These are phyloP conservation scores for Phytophthora agathidicida DNA, from an alignment of 352 stramenopile species.

Conservation along the genomic window DNA sequence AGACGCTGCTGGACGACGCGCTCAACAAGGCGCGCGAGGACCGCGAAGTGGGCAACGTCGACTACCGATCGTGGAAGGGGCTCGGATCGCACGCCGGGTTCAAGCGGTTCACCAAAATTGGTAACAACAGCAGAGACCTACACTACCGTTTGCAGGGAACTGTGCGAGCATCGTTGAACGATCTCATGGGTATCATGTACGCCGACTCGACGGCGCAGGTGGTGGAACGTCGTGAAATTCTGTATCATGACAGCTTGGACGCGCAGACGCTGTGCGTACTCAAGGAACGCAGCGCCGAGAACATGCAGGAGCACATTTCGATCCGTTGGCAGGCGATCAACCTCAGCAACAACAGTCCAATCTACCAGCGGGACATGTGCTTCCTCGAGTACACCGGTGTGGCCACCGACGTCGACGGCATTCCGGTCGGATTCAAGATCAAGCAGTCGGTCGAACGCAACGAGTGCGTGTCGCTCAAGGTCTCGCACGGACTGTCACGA, in stretches of 20 bases:
- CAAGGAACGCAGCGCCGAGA: slow-evolving; percentile 44
- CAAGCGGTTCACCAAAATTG: slow-evolving; percentile 62
- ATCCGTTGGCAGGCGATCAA: slow-evolving; percentile 78
- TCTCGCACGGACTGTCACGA: slow-evolving; percentile 61
- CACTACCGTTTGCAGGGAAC: slow-evolving; percentile 67
- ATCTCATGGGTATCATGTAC: slow-evolving; percentile 71
- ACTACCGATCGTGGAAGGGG: slow-evolving; percentile 63
- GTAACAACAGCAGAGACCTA: slow-evolving; percentile 40
- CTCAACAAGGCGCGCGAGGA: slow-evolving; percentile 46
- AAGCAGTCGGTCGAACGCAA: slow-evolving; percentile 56
- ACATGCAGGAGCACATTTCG: slow-evolving; percentile 67
- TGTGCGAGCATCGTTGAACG: slow-evolving; percentile 53
- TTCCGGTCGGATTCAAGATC: slow-evolving; percentile 69
- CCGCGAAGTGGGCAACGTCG: slow-evolving; percentile 43
- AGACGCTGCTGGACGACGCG: slow-evolving; percentile 51
- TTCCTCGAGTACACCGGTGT: slow-evolving; percentile 76
- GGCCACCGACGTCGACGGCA: slow-evolving; percentile 55
- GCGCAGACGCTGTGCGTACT: slow-evolving; percentile 65
- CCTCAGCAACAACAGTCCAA: slow-evolving; percentile 50
- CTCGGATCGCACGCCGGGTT: slow-evolving; percentile 54
- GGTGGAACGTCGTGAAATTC: slow-evolving; percentile 45
- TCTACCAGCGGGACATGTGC: slow-evolving; percentile 70
- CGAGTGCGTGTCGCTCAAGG: slow-evolving; percentile 68
- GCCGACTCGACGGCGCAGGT: slow-evolving; percentile 54
- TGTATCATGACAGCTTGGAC: slow-evolving; percentile 69